Evolutionary conservation across 1,139 yeast genomes (phyloP).

Genomic region (Blastobotrys elegans): DNA sequence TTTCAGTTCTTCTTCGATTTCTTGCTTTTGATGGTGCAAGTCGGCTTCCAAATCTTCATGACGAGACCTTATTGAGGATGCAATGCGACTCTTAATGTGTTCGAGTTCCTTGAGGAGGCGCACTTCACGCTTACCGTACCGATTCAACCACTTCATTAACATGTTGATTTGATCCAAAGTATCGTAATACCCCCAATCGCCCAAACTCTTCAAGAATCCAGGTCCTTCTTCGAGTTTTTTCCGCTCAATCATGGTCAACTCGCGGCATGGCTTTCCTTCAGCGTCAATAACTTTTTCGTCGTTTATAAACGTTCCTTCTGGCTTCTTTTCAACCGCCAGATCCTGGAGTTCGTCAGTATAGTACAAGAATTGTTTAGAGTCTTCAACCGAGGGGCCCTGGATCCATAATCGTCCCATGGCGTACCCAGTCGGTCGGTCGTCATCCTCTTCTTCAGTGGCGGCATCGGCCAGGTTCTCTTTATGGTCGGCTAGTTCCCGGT

Average conservation of each 20-base stretch:
- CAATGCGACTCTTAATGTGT: constrained; percentile 45
- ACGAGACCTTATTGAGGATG: constrained; percentile 56
- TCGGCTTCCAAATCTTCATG: constrained; percentile 39
- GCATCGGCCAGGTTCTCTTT: constrained; percentile 33
- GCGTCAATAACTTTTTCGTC: constrained; percentile 22
- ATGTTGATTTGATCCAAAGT: constrained; percentile 50
- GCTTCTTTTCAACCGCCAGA: constrained; percentile 16
- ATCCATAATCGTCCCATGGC: constrained; percentile 88
- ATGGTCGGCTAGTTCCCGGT: constrained; percentile 36
- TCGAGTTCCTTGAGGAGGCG: constrained; percentile 58
- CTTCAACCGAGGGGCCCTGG: constrained; percentile 82
- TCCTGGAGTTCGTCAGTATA: constrained; percentile 19
- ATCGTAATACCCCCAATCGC: constrained; percentile 72
- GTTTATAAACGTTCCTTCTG: not conserved
- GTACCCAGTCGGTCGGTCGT: constrained; percentile 53
- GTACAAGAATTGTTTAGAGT: constrained; percentile 43
- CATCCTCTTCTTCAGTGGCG: constrained; percentile 33
- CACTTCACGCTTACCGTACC: constrained; percentile 73
- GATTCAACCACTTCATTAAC: constrained; percentile 65
- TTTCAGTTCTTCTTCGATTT: constrained; percentile 20
- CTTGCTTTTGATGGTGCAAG: constrained; percentile 27
- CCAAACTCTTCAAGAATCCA: constrained; percentile 46
- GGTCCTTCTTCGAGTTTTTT: constrained; percentile 67
- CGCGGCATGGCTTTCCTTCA: constrained; percentile 23
- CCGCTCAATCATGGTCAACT: constrained; percentile 40